Base-by-base conservation (phyloP, 768 basidiomycete genomes). In the Lentinula sp. region DNA sequence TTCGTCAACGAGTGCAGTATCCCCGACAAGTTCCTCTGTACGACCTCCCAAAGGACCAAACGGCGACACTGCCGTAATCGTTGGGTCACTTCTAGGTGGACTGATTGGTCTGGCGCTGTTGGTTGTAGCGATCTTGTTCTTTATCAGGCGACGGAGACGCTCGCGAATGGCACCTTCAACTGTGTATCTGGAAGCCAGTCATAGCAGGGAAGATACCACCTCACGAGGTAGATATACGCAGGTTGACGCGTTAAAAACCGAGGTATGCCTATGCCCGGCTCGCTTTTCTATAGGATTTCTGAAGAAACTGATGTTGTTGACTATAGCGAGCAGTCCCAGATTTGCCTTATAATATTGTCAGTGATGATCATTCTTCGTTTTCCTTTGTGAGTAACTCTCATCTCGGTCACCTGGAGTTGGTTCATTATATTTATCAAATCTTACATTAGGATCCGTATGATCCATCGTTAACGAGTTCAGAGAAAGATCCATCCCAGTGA, bases 11-110 rank as follows among this genome's bases (percentile, higher is more conserved):
- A 56, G 28, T 43, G 6, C 42, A 18, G 23, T 31, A 10, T 35
- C 46, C 0, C 10, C 45, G 0, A 35, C 59, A 13, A 49, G 32
- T 18, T 32, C 48, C 2, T 16, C 59, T 16, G n/a, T 23, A 9
- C 11, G 21, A 9, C 1, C 4, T 50, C 9, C 42, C 1, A 34
- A 18, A 16, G 13, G n/a, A 7, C 4, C 45, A n/a, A 9, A 31
- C 16, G 32, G 23, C 13, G 16, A 53, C 16, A 32, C 15, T 5
- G 59, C 32, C 7, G 39, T 31, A 10, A 40, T 60, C 8, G 50
- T 54, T n/a, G 59, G 59, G 6, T 50, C 39, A 53, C 15, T 60
- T 16, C 5, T 60, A n/a, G 59, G 50, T 23, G 52, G 59, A 10
- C 35, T 60, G 5, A 11, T 60, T 23, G 45, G 45, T 16, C 16